These are phyloP conservation scores for Leishmania guyanensis DNA, from an alignment of 208 protist genomes.

Conservation along the genomic window DNA sequence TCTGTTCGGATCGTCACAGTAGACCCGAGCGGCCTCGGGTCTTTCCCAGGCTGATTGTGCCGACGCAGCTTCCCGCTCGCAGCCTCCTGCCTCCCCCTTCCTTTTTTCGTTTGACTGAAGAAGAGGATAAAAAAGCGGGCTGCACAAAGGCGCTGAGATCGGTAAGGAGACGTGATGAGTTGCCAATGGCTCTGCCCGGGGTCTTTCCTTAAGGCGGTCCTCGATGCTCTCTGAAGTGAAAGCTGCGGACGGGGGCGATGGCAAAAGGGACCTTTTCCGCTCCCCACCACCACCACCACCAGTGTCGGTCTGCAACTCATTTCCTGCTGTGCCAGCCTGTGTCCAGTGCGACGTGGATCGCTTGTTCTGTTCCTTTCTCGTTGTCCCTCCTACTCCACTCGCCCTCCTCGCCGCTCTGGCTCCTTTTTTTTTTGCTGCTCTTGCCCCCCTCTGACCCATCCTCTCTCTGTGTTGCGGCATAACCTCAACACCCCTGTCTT, in stretches of 20 bases:
- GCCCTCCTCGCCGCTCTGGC: not conserved
- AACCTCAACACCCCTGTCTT: not conserved
- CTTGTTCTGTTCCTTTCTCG: constrained; percentile 9
- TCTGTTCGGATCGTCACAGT: not conserved
- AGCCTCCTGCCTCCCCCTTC: not conserved
- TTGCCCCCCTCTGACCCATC: not conserved
- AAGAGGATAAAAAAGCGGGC: not conserved
- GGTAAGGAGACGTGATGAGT: not conserved
- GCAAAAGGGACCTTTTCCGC: not conserved
- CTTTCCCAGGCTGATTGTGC: not conserved
- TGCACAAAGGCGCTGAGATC: not conserved
- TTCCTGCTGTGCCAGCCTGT: not conserved
- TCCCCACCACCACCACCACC: not conserved
- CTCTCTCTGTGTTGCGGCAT: not conserved
- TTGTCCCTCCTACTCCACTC: constrained; percentile 2
- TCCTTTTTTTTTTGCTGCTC: not conserved
- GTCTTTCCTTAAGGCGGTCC: not conserved
- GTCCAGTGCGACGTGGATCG: not conserved
- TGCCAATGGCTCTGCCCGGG: not conserved
- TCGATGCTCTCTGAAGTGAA: not conserved
- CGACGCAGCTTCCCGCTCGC: not conserved
- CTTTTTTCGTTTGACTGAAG: not conserved
- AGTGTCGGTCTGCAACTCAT: not conserved
- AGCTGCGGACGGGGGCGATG: not conserved
- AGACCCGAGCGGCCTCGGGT: not conserved